A percentile compares a stretch with the other conserved stretches of the same genome.
Conservation (phyloP, 768 basidiomycete species). For the Calocybe gangraenosa region DNA sequence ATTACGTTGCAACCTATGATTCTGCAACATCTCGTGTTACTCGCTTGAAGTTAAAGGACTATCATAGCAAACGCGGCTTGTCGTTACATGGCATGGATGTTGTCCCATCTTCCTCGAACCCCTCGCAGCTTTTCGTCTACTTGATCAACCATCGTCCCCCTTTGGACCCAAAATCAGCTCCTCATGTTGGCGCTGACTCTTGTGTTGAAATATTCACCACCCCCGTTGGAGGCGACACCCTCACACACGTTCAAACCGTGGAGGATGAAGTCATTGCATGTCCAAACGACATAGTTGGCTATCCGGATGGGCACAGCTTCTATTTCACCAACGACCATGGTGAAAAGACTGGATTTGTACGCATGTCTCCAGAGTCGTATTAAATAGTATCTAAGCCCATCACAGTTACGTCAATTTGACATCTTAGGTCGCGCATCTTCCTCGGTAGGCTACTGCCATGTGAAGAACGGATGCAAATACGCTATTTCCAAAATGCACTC, state of each 20-base stretch:
- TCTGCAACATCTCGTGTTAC: conserved; percentile 39
- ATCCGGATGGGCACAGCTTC: conserved; percentile 57
- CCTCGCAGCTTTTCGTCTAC: conserved; percentile 55
- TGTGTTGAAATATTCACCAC: conserved; percentile 68
- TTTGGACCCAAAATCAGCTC: conserved; percentile 27
- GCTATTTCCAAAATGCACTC: conserved; percentile 46
- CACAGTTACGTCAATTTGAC: conserved; percentile 24
- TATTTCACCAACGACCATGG: conserved; percentile 69
- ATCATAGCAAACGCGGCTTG: conserved; percentile 37
- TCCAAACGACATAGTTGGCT: conserved; percentile 73
- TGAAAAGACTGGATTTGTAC: conserved; percentile 49
- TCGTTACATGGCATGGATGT: conserved; percentile 69
- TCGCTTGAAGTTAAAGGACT: conserved; percentile 39
- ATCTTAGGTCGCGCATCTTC: conserved; percentile 23
- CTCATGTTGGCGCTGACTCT: conserved; percentile 61
- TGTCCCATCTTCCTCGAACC: conserved; percentile 45
- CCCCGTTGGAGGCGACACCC: conserved; percentile 31
- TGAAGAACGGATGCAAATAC: conserved; percentile 55
- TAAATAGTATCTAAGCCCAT: not conserved
- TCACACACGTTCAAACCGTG: conserved; percentile 57
- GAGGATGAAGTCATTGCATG: conserved; percentile 50
- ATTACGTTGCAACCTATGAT: conserved; percentile 62
- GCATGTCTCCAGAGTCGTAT: conserved; percentile 16
- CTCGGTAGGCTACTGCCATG: conserved; percentile 64
- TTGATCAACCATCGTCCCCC: conserved; percentile 70